Evolutionary conservation across 73 alveolate species (phyloP), one percentile per base, ranked within the genome.

Genomic region (Tetrahymena borealis): DNA sequence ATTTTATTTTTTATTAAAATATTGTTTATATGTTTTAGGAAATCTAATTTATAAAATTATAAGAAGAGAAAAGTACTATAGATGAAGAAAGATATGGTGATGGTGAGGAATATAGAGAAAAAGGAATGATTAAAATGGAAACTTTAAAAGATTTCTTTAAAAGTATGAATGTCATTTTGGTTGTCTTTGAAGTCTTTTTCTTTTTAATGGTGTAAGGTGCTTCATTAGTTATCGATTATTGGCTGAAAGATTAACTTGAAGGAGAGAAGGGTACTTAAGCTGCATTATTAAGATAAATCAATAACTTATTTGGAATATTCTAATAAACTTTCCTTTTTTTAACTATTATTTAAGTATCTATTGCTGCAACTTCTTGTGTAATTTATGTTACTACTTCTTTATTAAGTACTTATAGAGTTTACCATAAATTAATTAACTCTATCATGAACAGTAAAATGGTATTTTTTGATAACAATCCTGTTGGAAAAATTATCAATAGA

Each of bases 71-170:
- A n/a, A n/a, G n/a, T n/a, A n/a, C n/a, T n/a, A n/a, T n/a, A n/a
- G 94, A 90, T 40, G 92, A 79, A 35, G 38, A 94, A 31, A 77
- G 39, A 35, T 16, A 90, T 36, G 91, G 90, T 13, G 78, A 16
- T 24, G 93, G 90, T n/a, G 96, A 94, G 13, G 97, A 95, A 94
- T 96, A 94, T 15, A 93, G 93, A 32, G 94, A 90, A 60, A 16
- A 24, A 39, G 97, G 96, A 9, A 92, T 36, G 31, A 95, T 95
- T 12, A 94, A 91, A 0, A 31, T 85, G 35, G 90, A 93, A 12
- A 93, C 95, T 39, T 90, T 78, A 3, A 38, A 38, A 28, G 90
- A 93, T 39, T 93, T 41, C 78, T 11, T 93, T 35, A 39, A 60
- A 37, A 35, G 78, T 39, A 93, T 93, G 95, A 37, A 90, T 15